Base-by-base conservation (phyloP, 345 rosid species). In the Salix suchowensis region DNA sequence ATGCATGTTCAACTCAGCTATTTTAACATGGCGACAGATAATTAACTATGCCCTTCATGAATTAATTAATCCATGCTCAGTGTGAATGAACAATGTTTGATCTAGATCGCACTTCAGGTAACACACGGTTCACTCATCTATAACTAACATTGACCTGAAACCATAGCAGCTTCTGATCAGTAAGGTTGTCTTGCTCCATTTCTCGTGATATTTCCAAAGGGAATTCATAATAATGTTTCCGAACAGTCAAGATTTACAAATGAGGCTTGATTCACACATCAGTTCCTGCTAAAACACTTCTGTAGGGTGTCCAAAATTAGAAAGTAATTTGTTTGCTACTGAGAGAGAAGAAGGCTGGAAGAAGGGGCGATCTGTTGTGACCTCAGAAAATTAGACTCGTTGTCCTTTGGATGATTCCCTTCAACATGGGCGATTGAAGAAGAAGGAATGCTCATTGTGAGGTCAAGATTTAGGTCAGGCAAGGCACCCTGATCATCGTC, bases 401-500 rank as follows among this genome's bases (percentile, higher is more conserved):
- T 23, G 0, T 40, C 48, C 74, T 70, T 30, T 2, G 71, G 13
- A 21, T 61, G 13, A 21, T 61, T 73, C 10, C 78, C 80, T 67
- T 81, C 78, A 44, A n/a, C 65, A 13, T n/a, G 37, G 10, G 21
- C 48, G 21, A 23, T 5, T 8, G 71, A 37, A 71, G 75, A 34
- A 24, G 76, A 69, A 37, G 79, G 85, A 67, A 64, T 3, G 10
- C 67, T 74, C 5, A 78, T 64, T 6, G 81, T 58, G 46, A 83
- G 83, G 36, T 83, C 87, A n/a, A 89, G 88, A 71, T 89, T 89
- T 58, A 89, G 80, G 76, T 89, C 89, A 30, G 89, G 92, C 68
- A 87, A 58, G 2, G 66, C 40, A 58, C 60, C 18, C 12, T 73
- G 76, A 11, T 79, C 81, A 50, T 87, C 79, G 28, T 84, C 84